A percentile compares a stretch with the other conserved stretches of the same genome.
Conservation (phyloP, 257 asterid genomes). For the Ajuga chamaepitys region DNA sequence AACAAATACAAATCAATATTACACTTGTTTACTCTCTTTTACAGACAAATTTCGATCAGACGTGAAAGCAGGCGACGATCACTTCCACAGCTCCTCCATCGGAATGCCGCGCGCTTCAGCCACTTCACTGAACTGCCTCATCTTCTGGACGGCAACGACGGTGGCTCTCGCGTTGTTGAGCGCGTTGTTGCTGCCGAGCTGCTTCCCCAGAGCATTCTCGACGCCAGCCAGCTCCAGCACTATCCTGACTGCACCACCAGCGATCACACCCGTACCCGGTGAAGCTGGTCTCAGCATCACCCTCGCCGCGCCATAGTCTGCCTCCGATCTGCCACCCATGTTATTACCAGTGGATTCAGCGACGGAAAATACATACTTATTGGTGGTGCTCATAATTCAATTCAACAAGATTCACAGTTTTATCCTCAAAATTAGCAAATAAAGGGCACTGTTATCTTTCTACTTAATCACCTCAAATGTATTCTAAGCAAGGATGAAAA, state of each 20-base stretch:
- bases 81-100: conserved; percentile 95
- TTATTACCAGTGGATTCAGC: not conserved
- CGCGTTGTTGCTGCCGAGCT: conserved; percentile 90
- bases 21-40: too few relatives aligned
- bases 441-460: too few relatives aligned
- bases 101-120: conserved; percentile 91
- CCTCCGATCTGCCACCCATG: conserved; percentile 51
- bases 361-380: not conserved
- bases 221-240: conserved; percentile 90
- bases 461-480: too few relatives aligned
- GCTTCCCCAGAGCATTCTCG: conserved; percentile 90
- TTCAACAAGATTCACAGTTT: too few relatives aligned
- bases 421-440: too few relatives aligned
- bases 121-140: conserved; percentile 90
- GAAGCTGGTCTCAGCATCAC: conserved; percentile 98
- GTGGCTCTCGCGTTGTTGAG: conserved; percentile 97
- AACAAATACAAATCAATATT: too few relatives aligned
- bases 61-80: too few relatives aligned
- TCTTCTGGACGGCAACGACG: conserved; percentile 66
- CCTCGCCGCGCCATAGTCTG: conserved; percentile 84
- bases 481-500: too few relatives aligned
- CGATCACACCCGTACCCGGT: conserved; percentile 96
- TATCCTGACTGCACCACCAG: conserved; percentile 93
- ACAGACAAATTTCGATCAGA: too few relatives aligned
- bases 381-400: too few relatives aligned